A percentile compares a stretch with the other conserved stretches of the same genome.
Evolutionary conservation across 2,329 filamentous ascomycete genomes (phyloP).

Genomic region (Talaromyces sp.): DNA sequence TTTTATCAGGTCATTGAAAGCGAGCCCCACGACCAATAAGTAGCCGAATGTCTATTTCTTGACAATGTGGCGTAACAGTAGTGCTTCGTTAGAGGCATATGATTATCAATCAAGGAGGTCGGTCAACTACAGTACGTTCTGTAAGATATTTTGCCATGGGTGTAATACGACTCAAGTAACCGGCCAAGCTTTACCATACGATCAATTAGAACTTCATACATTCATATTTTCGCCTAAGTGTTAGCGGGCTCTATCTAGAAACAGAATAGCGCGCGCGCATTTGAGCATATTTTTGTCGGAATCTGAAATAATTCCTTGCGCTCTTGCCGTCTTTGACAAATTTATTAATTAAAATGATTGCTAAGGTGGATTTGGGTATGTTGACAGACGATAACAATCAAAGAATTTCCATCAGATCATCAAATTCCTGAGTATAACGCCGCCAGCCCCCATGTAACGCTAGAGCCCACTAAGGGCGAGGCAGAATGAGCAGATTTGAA

Average conservation of each 20-base stretch:
- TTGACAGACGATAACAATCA: not conserved
- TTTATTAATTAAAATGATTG: not conserved
- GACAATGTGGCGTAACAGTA: not conserved
- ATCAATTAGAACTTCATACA: not conserved
- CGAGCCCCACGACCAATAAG: not conserved
- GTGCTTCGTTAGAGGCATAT: not conserved
- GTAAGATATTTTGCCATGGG: not conserved
- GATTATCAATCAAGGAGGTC: not conserved
- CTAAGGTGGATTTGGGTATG: not conserved
- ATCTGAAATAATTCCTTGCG: not conserved
- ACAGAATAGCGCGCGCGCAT: not conserved
- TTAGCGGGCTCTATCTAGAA: not conserved
- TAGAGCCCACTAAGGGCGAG: not conserved
- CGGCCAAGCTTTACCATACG: not conserved
- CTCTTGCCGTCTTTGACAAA: not conserved
- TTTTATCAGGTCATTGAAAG: not conserved
- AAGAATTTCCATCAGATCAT: not conserved
- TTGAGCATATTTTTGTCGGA: constrained; percentile 1
- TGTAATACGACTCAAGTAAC: not conserved
- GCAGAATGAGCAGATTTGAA: not conserved
- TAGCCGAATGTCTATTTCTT: not conserved
- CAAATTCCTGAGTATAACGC: not conserved
- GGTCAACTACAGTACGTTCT: not conserved
- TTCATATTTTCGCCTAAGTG: too few species aligned
- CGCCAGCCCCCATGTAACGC: not conserved